These are phyloP conservation scores for Pyricularia grisea DNA, from an alignment of 2,329 filamentous ascomycete genomes.

Conservation along the genomic window DNA sequence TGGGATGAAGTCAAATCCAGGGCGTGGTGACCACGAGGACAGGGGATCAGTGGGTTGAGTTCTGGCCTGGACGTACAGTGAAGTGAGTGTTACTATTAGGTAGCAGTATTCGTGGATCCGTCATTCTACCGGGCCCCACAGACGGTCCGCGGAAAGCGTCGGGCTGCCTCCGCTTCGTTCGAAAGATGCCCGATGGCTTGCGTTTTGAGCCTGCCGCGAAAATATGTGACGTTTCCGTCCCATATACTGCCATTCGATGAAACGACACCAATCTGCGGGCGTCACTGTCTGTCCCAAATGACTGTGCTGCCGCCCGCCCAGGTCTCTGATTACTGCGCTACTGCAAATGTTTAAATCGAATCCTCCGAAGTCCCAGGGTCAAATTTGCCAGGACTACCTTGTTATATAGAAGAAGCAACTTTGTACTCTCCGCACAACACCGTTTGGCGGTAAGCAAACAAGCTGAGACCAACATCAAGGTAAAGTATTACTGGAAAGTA, in stretches of 20 bases:
- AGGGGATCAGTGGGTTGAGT: not conserved
- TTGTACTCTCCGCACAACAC: not conserved
- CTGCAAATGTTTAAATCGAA: not conserved
- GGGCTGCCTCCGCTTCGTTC: not conserved
- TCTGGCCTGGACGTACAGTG: not conserved
- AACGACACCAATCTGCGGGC: not conserved
- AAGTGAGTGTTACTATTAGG: too few species aligned
- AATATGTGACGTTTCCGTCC: constrained; percentile 1
- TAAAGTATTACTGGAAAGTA: not conserved
- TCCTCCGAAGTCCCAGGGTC: not conserved
- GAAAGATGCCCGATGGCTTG: not conserved
- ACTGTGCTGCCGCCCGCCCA: not conserved
- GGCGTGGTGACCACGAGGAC: not conserved
- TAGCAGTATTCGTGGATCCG: not conserved
- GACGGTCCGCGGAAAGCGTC: not conserved
- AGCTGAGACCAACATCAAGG: not conserved
- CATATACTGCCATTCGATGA: not conserved
- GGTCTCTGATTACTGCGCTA: not conserved
- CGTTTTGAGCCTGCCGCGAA: not conserved
- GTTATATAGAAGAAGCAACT: not conserved
- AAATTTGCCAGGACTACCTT: not conserved
- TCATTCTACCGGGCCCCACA: not conserved
- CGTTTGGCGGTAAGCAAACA: not conserved
- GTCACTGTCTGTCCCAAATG: not conserved
- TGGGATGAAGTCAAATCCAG: not conserved